phyloP scores from a whole-genome alignment of 2,329 filamentous ascomycete genomes.

The Metarhizium brunneum region DNA sequence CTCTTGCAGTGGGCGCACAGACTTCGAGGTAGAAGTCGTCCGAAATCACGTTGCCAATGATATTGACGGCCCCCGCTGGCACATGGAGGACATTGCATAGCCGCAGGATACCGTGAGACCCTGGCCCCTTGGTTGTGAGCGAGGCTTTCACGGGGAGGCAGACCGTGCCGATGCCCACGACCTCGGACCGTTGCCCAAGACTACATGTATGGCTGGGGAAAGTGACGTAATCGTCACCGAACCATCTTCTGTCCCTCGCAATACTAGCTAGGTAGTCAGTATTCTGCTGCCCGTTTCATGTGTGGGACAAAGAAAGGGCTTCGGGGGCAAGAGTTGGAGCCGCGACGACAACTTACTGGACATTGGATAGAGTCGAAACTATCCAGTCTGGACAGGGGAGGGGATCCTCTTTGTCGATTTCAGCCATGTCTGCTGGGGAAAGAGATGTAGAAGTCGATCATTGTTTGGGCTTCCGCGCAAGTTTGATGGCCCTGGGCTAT shows the following conservation, averaged over 20 bases:
- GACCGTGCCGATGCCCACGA: too few relatives aligned
- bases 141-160: too few relatives aligned
- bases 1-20: too few relatives aligned
- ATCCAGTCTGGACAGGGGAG: neutral
- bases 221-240: neutral
- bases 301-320: too few relatives aligned
- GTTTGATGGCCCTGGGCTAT: too few relatives aligned
- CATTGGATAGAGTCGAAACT: neutral
- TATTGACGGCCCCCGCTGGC: too few relatives aligned
- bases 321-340: neutral
- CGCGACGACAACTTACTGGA: neutral
- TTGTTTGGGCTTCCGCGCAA: too few relatives aligned
- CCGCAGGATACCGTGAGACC: too few relatives aligned
- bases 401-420: neutral
- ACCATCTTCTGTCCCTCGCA: neutral
- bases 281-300: neutral
- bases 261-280: neutral
- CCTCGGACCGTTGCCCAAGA: neutral
- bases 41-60: too few relatives aligned
- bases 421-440: neutral
- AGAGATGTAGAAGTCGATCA: neutral
- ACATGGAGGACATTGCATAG: too few relatives aligned
- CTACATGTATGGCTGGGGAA: neutral
- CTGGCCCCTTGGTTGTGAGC: too few relatives aligned
- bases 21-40: too few relatives aligned